Conservation (phyloP, 495 filamentous ascomycete species). For the Penicillium paxilli region DNA sequence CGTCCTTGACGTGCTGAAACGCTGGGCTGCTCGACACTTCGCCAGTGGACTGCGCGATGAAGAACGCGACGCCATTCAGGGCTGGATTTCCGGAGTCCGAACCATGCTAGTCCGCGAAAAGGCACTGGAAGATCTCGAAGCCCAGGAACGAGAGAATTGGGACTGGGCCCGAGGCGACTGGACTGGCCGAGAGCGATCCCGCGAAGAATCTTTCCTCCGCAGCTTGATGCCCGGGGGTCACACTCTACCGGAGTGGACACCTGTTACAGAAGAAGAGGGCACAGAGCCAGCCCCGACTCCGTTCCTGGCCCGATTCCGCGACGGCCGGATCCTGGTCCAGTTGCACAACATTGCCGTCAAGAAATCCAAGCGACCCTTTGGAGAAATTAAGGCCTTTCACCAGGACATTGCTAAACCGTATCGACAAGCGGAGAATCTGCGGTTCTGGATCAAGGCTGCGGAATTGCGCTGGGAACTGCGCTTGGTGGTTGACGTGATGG, state of each 20-base stretch:
- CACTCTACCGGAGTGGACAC: conserved; percentile 69
- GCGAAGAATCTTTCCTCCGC: conserved; percentile 80
- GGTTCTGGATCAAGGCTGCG: conserved; percentile 94
- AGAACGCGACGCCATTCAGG: conserved; percentile 68
- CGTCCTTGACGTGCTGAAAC: conserved; percentile 86
- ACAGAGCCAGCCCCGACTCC: conserved; percentile 60
- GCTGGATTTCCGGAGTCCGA: conserved; percentile 77
- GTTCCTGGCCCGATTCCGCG: conserved; percentile 71
- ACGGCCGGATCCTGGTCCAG: conserved; percentile 77
- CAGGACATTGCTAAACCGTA: conserved; percentile 92
- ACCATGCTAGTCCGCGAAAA: conserved; percentile 73
- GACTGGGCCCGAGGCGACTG: conserved; percentile 78
- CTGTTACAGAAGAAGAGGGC: conserved; percentile 46
- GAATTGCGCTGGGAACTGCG: conserved; percentile 92
- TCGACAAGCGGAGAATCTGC: conserved; percentile 86
- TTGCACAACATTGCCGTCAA: conserved; percentile 87
- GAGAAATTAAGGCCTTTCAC: conserved; percentile 86
- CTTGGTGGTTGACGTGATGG: conserved; percentile 82
- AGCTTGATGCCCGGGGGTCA: conserved; percentile 52
- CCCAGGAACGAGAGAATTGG: conserved; percentile 70
- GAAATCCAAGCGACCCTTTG: conserved; percentile 82
- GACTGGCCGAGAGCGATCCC: conserved; percentile 71
- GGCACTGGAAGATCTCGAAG: conserved; percentile 71
- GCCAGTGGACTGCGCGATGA: conserved; percentile 74
- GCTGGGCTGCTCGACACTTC: conserved; percentile 86